phyloP scores from a whole-genome alignment of 2,329 filamentous ascomycete genomes.

The Trichoderma sp. region DNA sequence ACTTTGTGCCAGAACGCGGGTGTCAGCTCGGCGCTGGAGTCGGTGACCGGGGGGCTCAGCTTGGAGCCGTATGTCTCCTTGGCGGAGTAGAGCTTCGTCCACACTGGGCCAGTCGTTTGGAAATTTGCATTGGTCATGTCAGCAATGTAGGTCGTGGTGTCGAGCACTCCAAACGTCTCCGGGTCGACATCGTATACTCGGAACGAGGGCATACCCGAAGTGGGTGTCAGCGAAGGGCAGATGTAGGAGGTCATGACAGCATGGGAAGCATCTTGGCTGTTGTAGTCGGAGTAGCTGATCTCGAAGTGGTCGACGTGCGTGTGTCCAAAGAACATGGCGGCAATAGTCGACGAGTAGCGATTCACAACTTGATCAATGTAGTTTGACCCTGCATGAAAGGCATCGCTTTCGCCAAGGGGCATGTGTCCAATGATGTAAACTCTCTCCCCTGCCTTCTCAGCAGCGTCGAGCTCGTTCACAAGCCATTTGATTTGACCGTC shows the following conservation, averaged over 20 bases:
- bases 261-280: slow-evolving; percentile 37
- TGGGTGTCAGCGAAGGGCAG: slow-evolving; percentile 52
- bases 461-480: slow-evolving; percentile 49
- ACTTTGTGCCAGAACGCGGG: slow-evolving; percentile 59
- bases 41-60: slow-evolving; percentile 39
- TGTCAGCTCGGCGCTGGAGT: slow-evolving; percentile 44
- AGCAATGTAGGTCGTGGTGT: slow-evolving; percentile 52
- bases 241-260: slow-evolving; percentile 53
- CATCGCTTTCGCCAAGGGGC: slow-evolving; percentile 48
- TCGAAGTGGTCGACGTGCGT: slow-evolving; percentile 57
- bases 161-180: slow-evolving; percentile 52
- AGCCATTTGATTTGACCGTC: slow-evolving; percentile 53
- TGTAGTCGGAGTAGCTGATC: slow-evolving; percentile 51
- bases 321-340: slow-evolving; percentile 56
- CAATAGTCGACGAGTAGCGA: slow-evolving; percentile 52
- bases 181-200: slow-evolving; percentile 58
- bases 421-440: slow-evolving; percentile 59
- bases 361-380: slow-evolving; percentile 53
- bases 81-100: slow-evolving; percentile 55
- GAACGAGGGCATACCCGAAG: slow-evolving; percentile 54
- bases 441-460: slow-evolving; percentile 49
- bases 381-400: slow-evolving; percentile 51
- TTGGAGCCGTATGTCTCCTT: slow-evolving; percentile 51
- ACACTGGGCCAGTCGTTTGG: slow-evolving; percentile 45
- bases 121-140: slow-evolving; percentile 46